A percentile compares a stretch with the other conserved stretches of the same genome.
phyloP scores from a whole-genome alignment of 495 filamentous ascomycete species.

The Penicillium odoratum region DNA sequence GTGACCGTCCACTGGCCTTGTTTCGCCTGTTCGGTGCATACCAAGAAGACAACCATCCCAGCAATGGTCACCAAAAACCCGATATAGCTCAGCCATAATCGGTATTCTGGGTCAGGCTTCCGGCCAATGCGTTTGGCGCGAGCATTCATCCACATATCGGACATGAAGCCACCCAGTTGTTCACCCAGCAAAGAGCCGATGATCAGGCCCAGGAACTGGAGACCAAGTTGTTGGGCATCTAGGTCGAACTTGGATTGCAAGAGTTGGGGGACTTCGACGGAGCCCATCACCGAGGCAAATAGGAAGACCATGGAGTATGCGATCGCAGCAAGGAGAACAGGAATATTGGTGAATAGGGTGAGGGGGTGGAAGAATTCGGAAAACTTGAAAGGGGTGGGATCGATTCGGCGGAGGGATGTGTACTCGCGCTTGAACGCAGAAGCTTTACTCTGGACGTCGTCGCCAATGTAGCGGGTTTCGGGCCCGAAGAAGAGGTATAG shows the following conservation, averaged over 20 bases:
- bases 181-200: conserved; percentile 57
- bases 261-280: conserved; percentile 56
- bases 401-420: conserved; percentile 46
- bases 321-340: conserved; percentile 47
- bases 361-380: conserved; percentile 51
- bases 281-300: conserved; percentile 47
- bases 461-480: conserved; percentile 54
- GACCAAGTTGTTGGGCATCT: conserved; percentile 52
- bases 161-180: conserved; percentile 51
- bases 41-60: conserved; percentile 52
- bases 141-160: conserved; percentile 53
- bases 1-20: conserved; percentile 45
- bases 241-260: conserved; percentile 52
- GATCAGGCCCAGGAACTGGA: conserved; percentile 55
- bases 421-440: conserved; percentile 46
- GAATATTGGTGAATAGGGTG: conserved; percentile 39
- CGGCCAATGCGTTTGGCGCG: conserved; percentile 32
- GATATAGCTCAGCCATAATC: conserved; percentile 55
- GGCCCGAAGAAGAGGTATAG: conserved; percentile 56
- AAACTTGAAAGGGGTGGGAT: conserved; percentile 44
- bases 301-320: conserved; percentile 56
- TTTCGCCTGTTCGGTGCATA: conserved; percentile 44
- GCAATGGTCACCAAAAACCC: conserved; percentile 49
- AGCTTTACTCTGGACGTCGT: conserved; percentile 21
- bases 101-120: conserved; percentile 42